Conservation (phyloP, 1,284 basidiomycete genomes). For the Hemileia vastatrix region DNA sequence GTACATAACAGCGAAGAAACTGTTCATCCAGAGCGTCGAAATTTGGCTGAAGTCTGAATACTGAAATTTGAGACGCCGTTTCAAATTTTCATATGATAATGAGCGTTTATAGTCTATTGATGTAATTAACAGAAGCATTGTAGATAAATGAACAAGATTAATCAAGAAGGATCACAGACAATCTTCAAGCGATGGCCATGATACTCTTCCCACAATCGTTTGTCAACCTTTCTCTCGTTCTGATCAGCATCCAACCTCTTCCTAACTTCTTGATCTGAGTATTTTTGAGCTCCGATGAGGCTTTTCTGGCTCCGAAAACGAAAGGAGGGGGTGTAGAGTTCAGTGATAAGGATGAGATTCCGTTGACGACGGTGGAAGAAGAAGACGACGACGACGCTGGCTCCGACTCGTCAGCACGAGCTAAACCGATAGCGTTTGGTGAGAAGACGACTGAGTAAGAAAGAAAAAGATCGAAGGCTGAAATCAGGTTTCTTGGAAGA, state of each 20-base stretch:
- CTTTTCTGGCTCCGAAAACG: background rate
- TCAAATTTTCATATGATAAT: too few relatives aligned
- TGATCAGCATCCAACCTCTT: constrained; percentile 9
- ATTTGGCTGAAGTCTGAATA: too few relatives aligned
- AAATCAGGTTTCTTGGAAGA: too few relatives aligned
- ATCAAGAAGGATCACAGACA: too few relatives aligned
- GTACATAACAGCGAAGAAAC: too few relatives aligned
- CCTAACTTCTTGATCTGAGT: background rate
- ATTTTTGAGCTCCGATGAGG: background rate
- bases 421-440: constrained; percentile 6
- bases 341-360: background rate
- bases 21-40: too few relatives aligned
- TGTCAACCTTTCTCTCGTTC: constrained; percentile 15
- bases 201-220: constrained; percentile 13
- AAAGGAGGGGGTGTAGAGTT: background rate
- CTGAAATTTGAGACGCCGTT: too few relatives aligned
- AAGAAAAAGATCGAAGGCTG: background rate
- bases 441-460: background rate
- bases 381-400: background rate
- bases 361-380: background rate
- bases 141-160: too few relatives aligned
- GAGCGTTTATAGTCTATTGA: too few relatives aligned
- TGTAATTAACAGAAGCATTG: too few relatives aligned
- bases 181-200: too few relatives aligned
- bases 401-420: background rate